Evolutionary conservation across 2,329 filamentous ascomycete species (phyloP), one percentile per base, ranked within the genome.

Genomic region (Trichoderma brevicompactum): DNA sequence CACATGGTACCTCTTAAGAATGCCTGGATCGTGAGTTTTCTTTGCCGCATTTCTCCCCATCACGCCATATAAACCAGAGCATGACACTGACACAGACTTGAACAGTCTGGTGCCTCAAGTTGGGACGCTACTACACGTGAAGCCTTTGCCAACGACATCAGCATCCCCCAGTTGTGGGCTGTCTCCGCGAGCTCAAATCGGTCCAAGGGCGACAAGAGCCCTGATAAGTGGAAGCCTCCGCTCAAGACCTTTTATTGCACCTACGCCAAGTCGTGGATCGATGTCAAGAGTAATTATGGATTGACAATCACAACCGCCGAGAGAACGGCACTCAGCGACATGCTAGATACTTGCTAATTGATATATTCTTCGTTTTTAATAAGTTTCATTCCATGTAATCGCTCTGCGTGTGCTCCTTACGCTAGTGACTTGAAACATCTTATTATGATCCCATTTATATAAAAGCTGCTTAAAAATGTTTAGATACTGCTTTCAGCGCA

Each of bases 1-100:
- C 92, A 95, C 75, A 83, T 95, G 78, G 90, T 96, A 2, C 91
- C 92, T 0, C 76, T 96, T 67, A 89, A 89, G 74, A 92, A 94
- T 72, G 91, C 91, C 5, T 94, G 91, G 91, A 87, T 90, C 67
- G 85, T 88, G 70, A 72, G 81, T 77, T 34, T 10, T 17, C 19
- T n/a, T 5, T 48, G n/a, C 23, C 23, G 23, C 23, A 44, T 8
- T 17, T 44, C 43, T 44, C 7, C 43, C 17, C 43, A 44, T 6
- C 43, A 19, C 19, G 12, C 34, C 13, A 23, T 34, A 28, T 12
- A 46, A 38, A 19, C 19, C 8, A 10, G 10, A 4, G 5, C 32
- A 12, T 8, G 10, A 36, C n/a, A 28, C 64, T 55, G 34, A 60
- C 53, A 54, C 13, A 19, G 19, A 52, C 38, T 9, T 9, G 3